Evolutionary conservation across 352 stramenopile species (phyloP).

Genomic region (Globisporangium mamillatum): DNA sequence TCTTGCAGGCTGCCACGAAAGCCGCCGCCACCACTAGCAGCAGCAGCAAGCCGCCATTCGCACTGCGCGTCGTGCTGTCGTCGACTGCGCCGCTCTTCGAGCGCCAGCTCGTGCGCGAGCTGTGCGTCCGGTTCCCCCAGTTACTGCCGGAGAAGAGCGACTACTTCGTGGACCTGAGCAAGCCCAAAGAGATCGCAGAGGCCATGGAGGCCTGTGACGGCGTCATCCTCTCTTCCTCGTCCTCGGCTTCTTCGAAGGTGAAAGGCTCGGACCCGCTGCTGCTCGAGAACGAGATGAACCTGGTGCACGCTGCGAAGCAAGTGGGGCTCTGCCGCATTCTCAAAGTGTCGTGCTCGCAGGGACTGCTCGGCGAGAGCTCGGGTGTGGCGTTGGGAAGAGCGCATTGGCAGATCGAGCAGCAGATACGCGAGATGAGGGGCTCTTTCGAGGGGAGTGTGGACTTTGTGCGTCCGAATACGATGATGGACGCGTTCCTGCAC

Average conservation of each 20-base stretch:
- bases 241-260: background rate
- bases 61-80: constrained; percentile 24
- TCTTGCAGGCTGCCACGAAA: constrained; percentile 9
- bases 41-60: background rate
- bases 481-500: constrained; percentile 61
- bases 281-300: constrained; percentile 18
- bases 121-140: constrained; percentile 24
- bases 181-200: constrained; percentile 35
- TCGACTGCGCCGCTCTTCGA: constrained; percentile 9
- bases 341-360: constrained; percentile 57
- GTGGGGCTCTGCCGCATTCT: constrained; percentile 26
- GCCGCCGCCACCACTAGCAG: background rate
- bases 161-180: constrained; percentile 40
- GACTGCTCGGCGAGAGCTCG: constrained; percentile 34
- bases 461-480: constrained; percentile 40
- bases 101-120: constrained; percentile 18
- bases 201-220: constrained; percentile 45
- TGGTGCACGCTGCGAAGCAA: constrained; percentile 15
- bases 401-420: constrained; percentile 49
- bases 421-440: constrained; percentile 22
- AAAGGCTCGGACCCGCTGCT: constrained; percentile 11
- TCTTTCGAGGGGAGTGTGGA: constrained; percentile 17
- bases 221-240: constrained; percentile 34
- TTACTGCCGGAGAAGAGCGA: constrained; percentile 30
- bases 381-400: constrained; percentile 31